Evolutionary conservation across 768 basidiomycete species (phyloP).

Genomic region (Termitomyces sp.): DNA sequence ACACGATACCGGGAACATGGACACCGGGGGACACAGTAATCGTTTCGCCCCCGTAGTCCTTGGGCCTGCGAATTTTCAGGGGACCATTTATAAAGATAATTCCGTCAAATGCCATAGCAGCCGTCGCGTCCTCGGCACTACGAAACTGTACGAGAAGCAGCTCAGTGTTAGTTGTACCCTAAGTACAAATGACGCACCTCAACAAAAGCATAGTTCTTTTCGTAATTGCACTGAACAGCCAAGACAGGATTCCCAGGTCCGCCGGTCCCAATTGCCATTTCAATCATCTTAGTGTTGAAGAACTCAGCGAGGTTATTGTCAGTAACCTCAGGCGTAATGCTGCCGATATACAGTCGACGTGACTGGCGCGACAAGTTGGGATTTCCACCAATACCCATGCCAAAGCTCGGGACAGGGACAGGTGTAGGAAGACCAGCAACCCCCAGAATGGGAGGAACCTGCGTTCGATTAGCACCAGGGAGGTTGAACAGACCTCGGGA

Average conservation of each 20-base stretch:
- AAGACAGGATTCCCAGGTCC: slow-evolving; percentile 86
- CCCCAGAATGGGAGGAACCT: slow-evolving; percentile 76
- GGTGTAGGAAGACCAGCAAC: slow-evolving; percentile 81
- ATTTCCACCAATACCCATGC: slow-evolving; percentile 81
- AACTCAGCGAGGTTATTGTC: slow-evolving; percentile 90
- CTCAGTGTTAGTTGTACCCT: slow-evolving; percentile 1
- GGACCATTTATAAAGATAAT: slow-evolving; percentile 93
- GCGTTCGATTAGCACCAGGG: slow-evolving; percentile 89
- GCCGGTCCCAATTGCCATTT: slow-evolving; percentile 83
- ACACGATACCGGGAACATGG: slow-evolving; percentile 93
- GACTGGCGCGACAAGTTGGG: slow-evolving; percentile 91
- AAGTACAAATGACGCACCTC: slow-evolving; percentile 53
- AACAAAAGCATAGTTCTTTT: slow-evolving; percentile 98
- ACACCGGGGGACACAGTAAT: slow-evolving; percentile 47
- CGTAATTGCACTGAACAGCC: slow-evolving; percentile 94
- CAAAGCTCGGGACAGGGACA: slow-evolving; percentile 78
- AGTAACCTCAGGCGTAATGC: slow-evolving; percentile 91
- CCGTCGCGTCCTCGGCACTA: slow-evolving; percentile 92
- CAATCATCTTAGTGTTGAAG: slow-evolving; percentile 95
- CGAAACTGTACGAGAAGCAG: slow-evolving; percentile 67
- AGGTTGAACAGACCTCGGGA: slow-evolving; percentile 86
- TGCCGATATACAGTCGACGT: slow-evolving; percentile 93
- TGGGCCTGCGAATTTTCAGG: slow-evolving; percentile 96
- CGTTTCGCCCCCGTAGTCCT: slow-evolving; percentile 87
- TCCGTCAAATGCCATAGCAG: slow-evolving; percentile 96